Evolutionary conservation across 257 asterid genomes (phyloP), one percentile per base, ranked within the genome.

Genomic region (Linderniella brevidens): DNA sequence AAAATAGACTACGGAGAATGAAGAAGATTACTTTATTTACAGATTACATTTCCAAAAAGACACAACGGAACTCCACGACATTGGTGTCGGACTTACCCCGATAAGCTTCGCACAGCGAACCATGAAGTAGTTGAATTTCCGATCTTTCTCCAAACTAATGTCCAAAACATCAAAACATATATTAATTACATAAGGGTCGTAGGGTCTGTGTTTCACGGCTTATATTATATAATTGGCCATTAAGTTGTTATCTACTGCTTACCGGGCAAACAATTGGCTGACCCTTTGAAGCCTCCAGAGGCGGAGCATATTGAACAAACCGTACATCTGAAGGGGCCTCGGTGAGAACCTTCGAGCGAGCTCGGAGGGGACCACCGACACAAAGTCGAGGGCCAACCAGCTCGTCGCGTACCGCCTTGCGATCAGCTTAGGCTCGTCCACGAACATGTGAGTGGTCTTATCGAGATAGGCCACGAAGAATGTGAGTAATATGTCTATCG

Each of bases 61-160:
- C n/a, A n/a, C n/a, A n/a, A n/a, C n/a, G n/a, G n/a, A n/a, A n/a
- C n/a, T n/a, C n/a, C n/a, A n/a, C n/a, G n/a, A n/a, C n/a, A n/a
- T n/a, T n/a, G n/a, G n/a, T n/a, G n/a, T n/a, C n/a, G n/a, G 35
- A 49, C 97, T 75, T 82, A 87, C 97, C 60, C 86, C 80, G 48
- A 87, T 41, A 48, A 87, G 97, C 69, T 69, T 87, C 13, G 65
- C 81, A 38, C 97, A 83, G 55, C 95, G 75, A 70, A 83, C 82
- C 90, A 79, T 69, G 47, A 87, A 83, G 78, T 87, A 83, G 79
- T 83, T 83, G 75, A 83, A 87, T 47, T 78, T 64, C 63, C 69
- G 75, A 70, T 83, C 93, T 60, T 87, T 87, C 77, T 87, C 97
- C 84, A 87, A 59, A 54, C 97, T 87, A 74, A 17, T 48, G 53